Evolutionary conservation across 345 rosid species (phyloP), one percentile per base, ranked within the genome.

Genomic region (Capsella bursapastoris): DNA sequence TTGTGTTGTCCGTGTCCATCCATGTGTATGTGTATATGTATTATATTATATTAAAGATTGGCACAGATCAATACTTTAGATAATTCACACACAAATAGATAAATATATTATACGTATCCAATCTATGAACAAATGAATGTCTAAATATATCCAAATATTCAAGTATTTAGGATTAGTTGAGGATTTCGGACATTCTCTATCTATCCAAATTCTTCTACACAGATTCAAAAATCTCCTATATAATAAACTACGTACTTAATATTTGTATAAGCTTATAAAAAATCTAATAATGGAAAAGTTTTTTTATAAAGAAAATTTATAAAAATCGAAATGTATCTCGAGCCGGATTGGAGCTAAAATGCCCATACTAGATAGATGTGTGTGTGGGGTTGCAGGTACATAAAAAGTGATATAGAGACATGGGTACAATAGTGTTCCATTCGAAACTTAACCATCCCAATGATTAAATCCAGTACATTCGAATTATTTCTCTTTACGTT

Each of bases 331-430:
- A 7, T 50, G 60, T 60, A 71, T 38, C 29, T 59, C 7, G 5
- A 48, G 51, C 43, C 22, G 68, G 2, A 28, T 27, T 12, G 55
- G 28, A 64, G 22, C 76, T 28, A 52, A 50, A 50, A 40, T 62
- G 60, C 44, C 50, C 53, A 51, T 50, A 51, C 70, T 28, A 27
- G 1, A 34, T 38, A 40, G 28, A 10, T 9, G 49, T 37, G 28
- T 73, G 49, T 52, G 70, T 65, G 44, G 65, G 77, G 78, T 65
- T 57, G 59, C 40, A 41, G 14, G 65, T 45, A 56, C 71, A 45
- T 53, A 32, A 41, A 72, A 64, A 56, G 70, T 34, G 70, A 55
- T 44, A 10, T 44, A 44, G 60, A 66, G 72, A 49, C 66, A 74
- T 74, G 71, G 66, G 66, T 66, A 37, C 71, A 47, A 47, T 65